phyloP scores from a whole-genome alignment of 306 rosid genomes.

The Castanea mollissima region DNA sequence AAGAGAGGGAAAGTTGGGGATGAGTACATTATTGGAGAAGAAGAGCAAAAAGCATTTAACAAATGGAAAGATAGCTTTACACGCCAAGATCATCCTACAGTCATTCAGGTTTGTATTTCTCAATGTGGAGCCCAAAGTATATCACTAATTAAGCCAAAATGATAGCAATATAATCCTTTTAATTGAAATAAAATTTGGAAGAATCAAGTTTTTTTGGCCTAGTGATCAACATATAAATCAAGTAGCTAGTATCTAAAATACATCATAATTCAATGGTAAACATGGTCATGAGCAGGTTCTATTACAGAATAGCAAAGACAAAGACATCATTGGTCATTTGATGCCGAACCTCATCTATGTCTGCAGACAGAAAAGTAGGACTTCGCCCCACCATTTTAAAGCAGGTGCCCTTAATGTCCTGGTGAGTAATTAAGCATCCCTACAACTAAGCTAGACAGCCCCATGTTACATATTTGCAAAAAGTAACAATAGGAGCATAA shows the following conservation, averaged over 20 bases:
- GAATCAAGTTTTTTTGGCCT: no score
- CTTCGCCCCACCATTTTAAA: slow-evolving; percentile 41
- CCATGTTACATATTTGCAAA: not conserved
- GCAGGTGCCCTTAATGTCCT: slow-evolving; percentile 57
- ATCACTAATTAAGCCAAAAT: no score
- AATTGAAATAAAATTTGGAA: no score
- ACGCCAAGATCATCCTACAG: slow-evolving; percentile 36
- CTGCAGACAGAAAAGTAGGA: slow-evolving; percentile 35
- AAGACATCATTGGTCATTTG: slow-evolving; percentile 12
- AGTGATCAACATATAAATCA: no score
- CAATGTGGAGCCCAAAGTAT: not conserved
- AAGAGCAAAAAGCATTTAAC: slow-evolving; percentile 14
- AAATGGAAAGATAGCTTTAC: slow-evolving; percentile 35
- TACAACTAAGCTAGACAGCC: not conserved
- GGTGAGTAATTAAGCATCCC: slow-evolving; percentile 14
- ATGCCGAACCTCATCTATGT: slow-evolving; percentile 50
- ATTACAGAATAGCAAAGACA: slow-evolving; percentile 24
- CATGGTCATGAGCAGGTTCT: slow-evolving; percentile 25
- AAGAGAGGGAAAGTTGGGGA: slow-evolving; percentile 37
- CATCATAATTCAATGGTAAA: no score
- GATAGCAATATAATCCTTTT: no score
- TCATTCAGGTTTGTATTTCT: slow-evolving; percentile 34
- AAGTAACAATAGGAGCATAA: no score
- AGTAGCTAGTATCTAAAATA: no score
- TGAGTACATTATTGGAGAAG: slow-evolving; percentile 24